Conservation (phyloP, 2,329 filamentous ascomycete genomes). For the Ophiostoma piceae region DNA sequence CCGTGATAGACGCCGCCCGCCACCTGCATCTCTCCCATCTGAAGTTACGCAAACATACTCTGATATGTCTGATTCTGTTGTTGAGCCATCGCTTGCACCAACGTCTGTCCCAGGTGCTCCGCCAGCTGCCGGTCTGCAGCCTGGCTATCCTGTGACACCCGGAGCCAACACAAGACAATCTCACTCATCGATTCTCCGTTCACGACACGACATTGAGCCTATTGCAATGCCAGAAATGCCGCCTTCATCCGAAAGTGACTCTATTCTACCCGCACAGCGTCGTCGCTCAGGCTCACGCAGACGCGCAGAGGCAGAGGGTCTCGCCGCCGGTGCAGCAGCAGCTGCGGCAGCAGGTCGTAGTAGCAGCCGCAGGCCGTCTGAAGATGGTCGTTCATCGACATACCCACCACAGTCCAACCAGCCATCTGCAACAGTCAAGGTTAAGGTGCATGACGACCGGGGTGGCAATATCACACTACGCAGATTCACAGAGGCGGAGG, state of each 20-base stretch:
- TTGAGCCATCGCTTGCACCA: conserved; percentile 33
- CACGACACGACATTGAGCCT: conserved; percentile 38
- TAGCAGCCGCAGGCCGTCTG: conserved; percentile 19
- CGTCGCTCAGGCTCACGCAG: conserved; percentile 43
- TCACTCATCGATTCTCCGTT: conserved; percentile 36
- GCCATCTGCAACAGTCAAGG: conserved; percentile 49
- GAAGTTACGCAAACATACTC: conserved; percentile 26
- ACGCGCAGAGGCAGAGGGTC: conserved; percentile 42
- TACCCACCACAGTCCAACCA: conserved; percentile 36
- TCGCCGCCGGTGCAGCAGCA: conserved; percentile 38
- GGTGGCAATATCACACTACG: conserved; percentile 58
- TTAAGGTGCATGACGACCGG: conserved; percentile 56
- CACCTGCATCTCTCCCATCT: conserved; percentile 29
- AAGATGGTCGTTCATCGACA: conserved; percentile 14
- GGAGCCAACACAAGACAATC: conserved; percentile 18
- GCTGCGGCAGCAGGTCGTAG: conserved; percentile 27
- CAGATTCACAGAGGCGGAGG: conserved; percentile 56
- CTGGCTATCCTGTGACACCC: conserved; percentile 13
- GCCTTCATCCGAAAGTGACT: conserved; percentile 45
- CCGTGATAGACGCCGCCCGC: conserved; percentile 33
- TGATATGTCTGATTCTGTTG: conserved; percentile 35
- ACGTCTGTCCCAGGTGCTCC: neutral
- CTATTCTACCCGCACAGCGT: conserved; percentile 40
- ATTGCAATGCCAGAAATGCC: conserved; percentile 52
- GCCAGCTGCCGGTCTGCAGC: conserved; percentile 26